These are phyloP conservation scores for Penicillium carneum DNA, from an alignment of 2,329 filamentous ascomycete genomes.

Conservation along the genomic window DNA sequence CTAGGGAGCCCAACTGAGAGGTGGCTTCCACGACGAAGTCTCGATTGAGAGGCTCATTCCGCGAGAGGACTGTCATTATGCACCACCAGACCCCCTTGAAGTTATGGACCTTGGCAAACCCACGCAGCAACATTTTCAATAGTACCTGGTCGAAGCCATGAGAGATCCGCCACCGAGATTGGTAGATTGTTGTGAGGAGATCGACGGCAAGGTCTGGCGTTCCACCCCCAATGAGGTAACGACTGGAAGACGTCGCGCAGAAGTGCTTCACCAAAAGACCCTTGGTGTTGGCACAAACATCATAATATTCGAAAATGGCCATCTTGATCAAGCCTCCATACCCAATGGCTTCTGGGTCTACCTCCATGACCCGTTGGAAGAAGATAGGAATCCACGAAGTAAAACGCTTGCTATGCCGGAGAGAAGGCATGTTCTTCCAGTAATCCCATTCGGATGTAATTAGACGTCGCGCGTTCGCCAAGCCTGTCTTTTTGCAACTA, in stretches of 20 bases:
- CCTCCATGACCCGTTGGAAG: conserved; percentile 46
- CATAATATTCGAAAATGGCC: conserved; percentile 51
- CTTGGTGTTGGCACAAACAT: conserved; percentile 45
- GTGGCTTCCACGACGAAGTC: conserved; percentile 46
- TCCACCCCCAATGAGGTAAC: conserved; percentile 38
- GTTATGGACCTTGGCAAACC: conserved; percentile 41
- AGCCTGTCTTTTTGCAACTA: conserved; percentile 34
- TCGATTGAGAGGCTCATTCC: conserved; percentile 40
- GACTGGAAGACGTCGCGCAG: conserved; percentile 40
- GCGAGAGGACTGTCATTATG: conserved; percentile 47
- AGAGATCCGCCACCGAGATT: conserved; percentile 45
- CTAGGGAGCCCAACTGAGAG: conserved; percentile 2
- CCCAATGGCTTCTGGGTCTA: conserved; percentile 26
- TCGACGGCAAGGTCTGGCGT: conserved; percentile 42
- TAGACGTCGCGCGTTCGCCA: conserved; percentile 41
- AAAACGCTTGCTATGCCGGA: conserved; percentile 32
- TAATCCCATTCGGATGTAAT: conserved; percentile 42
- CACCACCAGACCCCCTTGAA: conserved; percentile 52
- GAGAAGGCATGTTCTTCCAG: conserved; percentile 19
- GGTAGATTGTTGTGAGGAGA: conserved; percentile 47
- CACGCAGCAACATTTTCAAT: conserved; percentile 50
- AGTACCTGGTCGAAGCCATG: conserved; percentile 47
- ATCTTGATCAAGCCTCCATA: conserved; percentile 44
- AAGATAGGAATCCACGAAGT: conserved; percentile 44
- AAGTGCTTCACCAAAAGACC: conserved; percentile 48